Evolutionary conservation across 495 filamentous ascomycete genomes (phyloP), one percentile per base, ranked within the genome.

Genomic region (Xylaria scruposa): DNA sequence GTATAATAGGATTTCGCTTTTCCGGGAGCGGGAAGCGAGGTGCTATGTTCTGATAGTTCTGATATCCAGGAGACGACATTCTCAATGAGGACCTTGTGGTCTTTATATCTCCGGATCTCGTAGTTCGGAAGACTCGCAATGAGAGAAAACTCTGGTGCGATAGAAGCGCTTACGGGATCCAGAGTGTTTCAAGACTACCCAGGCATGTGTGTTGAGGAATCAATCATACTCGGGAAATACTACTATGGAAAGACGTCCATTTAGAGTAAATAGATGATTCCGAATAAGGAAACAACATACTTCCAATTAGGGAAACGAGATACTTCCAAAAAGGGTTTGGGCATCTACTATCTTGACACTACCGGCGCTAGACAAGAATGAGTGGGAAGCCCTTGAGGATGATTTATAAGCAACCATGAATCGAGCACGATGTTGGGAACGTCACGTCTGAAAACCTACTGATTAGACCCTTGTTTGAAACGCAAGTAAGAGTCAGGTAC

Each of bases 251-350:
- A 47, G 13, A 56, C 24, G 21, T 40, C 49, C 36, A 61, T 69
- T 47, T 69, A 24, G 26, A 33, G 65, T 33, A 67, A n/a, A 40
- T 31, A 67, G 38, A 61, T 69, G 4, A 24, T 49, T 38, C 72
- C 72, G 42, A 59, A 67, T 31, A 10, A 36, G 72, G 72, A 49
- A 67, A 56, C 4, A 26, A 62, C 36, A 40, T 68, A 71, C 15
- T 72, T 74, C 72, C 68, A 19, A 71, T 59, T 36, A 2, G 17
- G 51, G 72, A 51, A 74, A 40, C 4, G 4, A 71, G 68, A 59
- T 74, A 26, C 19, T 72, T 74, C 72, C 49, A 46, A 67, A 60
- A 71, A 51, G 46, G 69, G 68, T 42, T 54, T 53, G 53, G 56
- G 36, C 49, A 4, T 36, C 51, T 51, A 38, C 2, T 54, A 29